Conservation (phyloP, 2,329 filamentous ascomycete species). For the Verticillium dahliae region DNA sequence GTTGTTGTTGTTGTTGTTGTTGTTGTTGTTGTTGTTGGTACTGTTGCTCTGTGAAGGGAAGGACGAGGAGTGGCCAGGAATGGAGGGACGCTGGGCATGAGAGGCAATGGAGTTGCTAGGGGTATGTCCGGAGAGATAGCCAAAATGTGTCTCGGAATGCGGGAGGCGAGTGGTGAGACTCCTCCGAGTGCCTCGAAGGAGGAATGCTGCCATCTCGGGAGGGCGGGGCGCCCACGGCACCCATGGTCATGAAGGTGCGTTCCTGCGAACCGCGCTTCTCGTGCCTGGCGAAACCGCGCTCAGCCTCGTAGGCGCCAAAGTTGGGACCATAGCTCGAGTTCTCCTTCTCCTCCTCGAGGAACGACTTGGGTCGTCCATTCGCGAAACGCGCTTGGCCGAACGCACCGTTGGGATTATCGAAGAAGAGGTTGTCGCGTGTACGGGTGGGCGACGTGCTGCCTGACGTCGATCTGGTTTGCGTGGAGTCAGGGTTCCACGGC, state of each 20-base stretch:
- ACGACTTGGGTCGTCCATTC: slow-evolving; percentile 20
- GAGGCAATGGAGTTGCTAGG: slow-evolving; percentile 39
- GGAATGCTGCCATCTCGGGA: slow-evolving; percentile 51
- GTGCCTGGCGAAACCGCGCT: slow-evolving; percentile 12
- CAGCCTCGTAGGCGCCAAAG: slow-evolving; percentile 3
- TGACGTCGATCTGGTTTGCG: slow-evolving; percentile 35
- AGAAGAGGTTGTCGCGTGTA: slow-evolving; percentile 45
- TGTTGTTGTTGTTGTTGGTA: slow-evolving; percentile 21
- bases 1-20: slow-evolving; percentile 13
- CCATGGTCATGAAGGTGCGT: slow-evolving; percentile 35
- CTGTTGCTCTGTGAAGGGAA: slow-evolving; percentile 33
- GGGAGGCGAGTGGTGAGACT: slow-evolving; percentile 24
- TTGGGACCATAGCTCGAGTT: slow-evolving; percentile 17
- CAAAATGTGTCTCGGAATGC: slow-evolving; percentile 23
- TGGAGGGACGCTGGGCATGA: slow-evolving; percentile 27
- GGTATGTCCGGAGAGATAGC: slow-evolving; percentile 26
- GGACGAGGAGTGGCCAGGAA: slow-evolving; percentile 37
- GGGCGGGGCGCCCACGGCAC: slow-evolving; percentile 24
- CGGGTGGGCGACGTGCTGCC: slow-evolving; percentile 54
- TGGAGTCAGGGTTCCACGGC: slow-evolving; percentile 53
- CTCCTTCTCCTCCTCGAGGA: slow-evolving; percentile 34
- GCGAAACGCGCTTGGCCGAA: slow-evolving; percentile 15
- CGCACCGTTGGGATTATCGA: slow-evolving; percentile 29
- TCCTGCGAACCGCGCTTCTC: slow-evolving; percentile 28
- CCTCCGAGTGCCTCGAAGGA: slow-evolving; percentile 46